phyloP scores from a whole-genome alignment of 1,284 basidiomycete genomes.

The Leccinum solheimii region DNA sequence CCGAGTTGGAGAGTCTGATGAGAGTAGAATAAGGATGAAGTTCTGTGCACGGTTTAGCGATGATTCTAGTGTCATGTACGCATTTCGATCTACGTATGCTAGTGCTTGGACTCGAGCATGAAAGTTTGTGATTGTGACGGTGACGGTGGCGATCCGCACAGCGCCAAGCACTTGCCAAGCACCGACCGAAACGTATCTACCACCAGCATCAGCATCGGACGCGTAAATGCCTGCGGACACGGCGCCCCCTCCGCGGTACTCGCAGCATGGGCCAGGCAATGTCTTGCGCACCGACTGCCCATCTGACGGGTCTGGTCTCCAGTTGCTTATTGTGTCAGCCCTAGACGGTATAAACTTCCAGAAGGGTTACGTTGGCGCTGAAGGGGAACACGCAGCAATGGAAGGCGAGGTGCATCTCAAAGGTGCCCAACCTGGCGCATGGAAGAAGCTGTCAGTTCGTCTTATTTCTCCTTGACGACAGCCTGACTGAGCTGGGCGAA shows the following conservation, averaged over 20 bases:
- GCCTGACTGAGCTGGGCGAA: constrained; percentile 13
- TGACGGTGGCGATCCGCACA: constrained; percentile 13
- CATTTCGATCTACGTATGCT: constrained; percentile 15
- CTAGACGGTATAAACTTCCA: constrained; percentile 71
- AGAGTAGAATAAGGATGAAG: constrained; percentile 52
- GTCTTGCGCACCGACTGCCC: constrained; percentile 8
- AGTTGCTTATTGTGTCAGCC: constrained; percentile 69
- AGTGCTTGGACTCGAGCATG: background rate
- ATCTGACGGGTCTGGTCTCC: constrained; percentile 32
- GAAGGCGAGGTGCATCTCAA: constrained; percentile 84
- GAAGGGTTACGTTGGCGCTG: constrained; percentile 76
- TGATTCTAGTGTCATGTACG: constrained; percentile 11
- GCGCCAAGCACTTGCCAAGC: background rate
- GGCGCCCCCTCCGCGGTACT: constrained; percentile 44
- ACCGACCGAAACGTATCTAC: constrained; percentile 19
- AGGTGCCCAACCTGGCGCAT: constrained; percentile 53
- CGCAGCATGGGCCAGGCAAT: constrained; percentile 33
- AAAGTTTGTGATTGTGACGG: background rate
- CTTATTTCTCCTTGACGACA: constrained; percentile 7
- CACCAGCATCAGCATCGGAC: constrained; percentile 20
- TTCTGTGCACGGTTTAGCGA: background rate
- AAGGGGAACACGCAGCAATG: constrained; percentile 74
- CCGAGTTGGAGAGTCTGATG: constrained; percentile 73
- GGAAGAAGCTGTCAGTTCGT: constrained; percentile 61
- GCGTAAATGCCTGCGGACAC: constrained; percentile 27